These are phyloP conservation scores for Lactarius sp. DNA, from an alignment of 768 basidiomycete species.

Conservation along the genomic window DNA sequence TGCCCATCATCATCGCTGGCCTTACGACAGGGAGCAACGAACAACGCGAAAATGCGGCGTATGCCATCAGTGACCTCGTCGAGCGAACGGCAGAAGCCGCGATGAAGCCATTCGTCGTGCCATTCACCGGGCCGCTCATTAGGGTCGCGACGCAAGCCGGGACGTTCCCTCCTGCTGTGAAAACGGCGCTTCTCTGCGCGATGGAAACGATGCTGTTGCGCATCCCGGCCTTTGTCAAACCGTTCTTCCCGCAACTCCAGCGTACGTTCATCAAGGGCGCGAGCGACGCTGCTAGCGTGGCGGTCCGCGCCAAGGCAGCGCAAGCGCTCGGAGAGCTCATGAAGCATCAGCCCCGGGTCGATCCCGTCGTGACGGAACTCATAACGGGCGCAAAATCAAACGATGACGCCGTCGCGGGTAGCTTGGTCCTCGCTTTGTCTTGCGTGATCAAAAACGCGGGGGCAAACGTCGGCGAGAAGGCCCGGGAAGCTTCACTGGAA, in stretches of 20 bases:
- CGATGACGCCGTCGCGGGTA: slow-evolving; percentile 65
- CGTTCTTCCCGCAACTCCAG: slow-evolving; percentile 98
- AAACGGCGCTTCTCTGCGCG: slow-evolving; percentile 84
- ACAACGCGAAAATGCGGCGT: slow-evolving; percentile 91
- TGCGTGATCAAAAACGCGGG: slow-evolving; percentile 67
- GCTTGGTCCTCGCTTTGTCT: slow-evolving; percentile 71
- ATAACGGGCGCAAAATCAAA: slow-evolving; percentile 55
- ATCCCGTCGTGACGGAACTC: slow-evolving; percentile 92
- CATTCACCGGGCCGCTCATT: slow-evolving; percentile 93
- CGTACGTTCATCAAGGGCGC: slow-evolving; percentile 94
- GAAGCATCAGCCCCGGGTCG: slow-evolving; percentile 84
- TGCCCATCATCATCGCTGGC: slow-evolving; percentile 87
- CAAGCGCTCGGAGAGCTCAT: slow-evolving; percentile 85
- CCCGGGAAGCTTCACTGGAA: slow-evolving; percentile 66
- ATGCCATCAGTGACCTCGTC: slow-evolving; percentile 94
- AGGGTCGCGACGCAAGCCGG: slow-evolving; percentile 88
- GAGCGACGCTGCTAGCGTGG: slow-evolving; percentile 69
- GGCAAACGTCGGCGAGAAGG: slow-evolving; percentile 72
- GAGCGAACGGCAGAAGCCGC: slow-evolving; percentile 77
- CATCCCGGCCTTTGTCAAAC: slow-evolving; percentile 87
- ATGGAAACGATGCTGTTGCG: slow-evolving; percentile 79
- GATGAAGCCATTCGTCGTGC: slow-evolving; percentile 93
- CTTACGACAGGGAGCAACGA: slow-evolving; percentile 94
- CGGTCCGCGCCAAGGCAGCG: slow-evolving; percentile 78
- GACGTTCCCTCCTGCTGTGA: slow-evolving; percentile 88